phyloP scores from a whole-genome alignment of 140 eudicot species.

The Oenanthe javanica region DNA sequence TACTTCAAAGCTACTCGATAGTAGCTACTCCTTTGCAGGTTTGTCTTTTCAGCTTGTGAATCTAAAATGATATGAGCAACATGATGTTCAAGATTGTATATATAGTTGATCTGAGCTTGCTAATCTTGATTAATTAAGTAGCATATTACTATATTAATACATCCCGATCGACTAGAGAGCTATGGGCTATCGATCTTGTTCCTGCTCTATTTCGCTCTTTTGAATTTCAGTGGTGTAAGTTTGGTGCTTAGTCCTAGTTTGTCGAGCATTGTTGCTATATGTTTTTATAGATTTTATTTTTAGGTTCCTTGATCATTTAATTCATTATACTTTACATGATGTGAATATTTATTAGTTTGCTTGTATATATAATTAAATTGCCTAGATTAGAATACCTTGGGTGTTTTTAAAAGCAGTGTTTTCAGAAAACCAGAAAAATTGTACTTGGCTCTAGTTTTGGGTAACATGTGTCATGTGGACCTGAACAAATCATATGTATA shows the following conservation, averaged over 20 bases:
- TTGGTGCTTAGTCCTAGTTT: not conserved
- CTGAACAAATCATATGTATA: no score
- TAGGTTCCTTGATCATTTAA: not conserved
- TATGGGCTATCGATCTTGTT: not conserved
- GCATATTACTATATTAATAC: not conserved
- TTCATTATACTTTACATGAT: not conserved
- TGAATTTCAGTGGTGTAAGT: not conserved
- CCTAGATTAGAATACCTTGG: not conserved
- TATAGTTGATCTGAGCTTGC: not conserved
- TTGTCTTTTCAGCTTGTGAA: not conserved
- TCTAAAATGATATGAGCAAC: not conserved
- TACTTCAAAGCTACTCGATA: not conserved
- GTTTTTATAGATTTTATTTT: not conserved
- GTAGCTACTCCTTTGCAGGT: not conserved
- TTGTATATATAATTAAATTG: not conserved
- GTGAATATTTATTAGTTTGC: not conserved
- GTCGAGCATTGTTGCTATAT: not conserved
- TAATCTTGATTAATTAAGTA: not conserved
- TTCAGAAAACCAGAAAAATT: no score
- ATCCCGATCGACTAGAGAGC: not conserved
- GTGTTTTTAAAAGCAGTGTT: no score
- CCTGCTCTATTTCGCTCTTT: not conserved
- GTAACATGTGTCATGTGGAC: no score
- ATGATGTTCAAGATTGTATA: not conserved
- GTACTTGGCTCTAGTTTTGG: no score